Evolutionary conservation across 2,329 filamentous ascomycete species (phyloP), one percentile per base, ranked within the genome.

Genomic region (Epichloe aotearoae): DNA sequence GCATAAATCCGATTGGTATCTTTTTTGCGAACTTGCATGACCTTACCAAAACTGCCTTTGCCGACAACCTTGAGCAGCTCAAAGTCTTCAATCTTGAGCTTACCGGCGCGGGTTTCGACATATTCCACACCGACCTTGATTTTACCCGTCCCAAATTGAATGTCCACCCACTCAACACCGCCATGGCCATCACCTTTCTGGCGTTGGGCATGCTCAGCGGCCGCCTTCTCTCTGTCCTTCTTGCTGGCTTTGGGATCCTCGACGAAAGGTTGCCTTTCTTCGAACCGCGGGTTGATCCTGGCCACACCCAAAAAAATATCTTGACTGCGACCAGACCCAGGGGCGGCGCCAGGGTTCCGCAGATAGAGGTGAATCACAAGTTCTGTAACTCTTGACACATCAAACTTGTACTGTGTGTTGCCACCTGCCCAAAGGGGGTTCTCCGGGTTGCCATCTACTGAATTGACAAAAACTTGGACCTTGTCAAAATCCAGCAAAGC

Each of bases 361-460:
- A 98, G 84, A 69, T 96, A 98, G 41, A 98, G 74, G 58, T 95
- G 91, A 26, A 97, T 83, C 54, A 83, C 87, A 53, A 98, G 75
- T 61, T 97, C 91, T 1, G 90, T 95, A 49, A 89, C 86, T 62
- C 93, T 80, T 51, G 93, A 97, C 54, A 98, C 93, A 74, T 98
- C 93, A 67, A 98, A 98, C 71, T 98, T 98, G 79, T 96, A 98
- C 62, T 95, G 89, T n/a, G 93, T 98, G 69, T 91, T 97, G 64
- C 91, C 88, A 55, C 93, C 93, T 3, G 91, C 90, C 89, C 93
- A 98, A 0, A 96, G 74, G 0, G 93, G 93, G 66, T 94, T 94
- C 69, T 96, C 89, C 10, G 93, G 91, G 45, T 82, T 90, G 52
- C 93, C 93, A 47, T 93, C 93, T 42, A 97, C 91, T 11, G 93